Evolutionary conservation across 768 basidiomycete genomes (phyloP), one percentile per base, ranked within the genome.

Genomic region (Russula earlei): DNA sequence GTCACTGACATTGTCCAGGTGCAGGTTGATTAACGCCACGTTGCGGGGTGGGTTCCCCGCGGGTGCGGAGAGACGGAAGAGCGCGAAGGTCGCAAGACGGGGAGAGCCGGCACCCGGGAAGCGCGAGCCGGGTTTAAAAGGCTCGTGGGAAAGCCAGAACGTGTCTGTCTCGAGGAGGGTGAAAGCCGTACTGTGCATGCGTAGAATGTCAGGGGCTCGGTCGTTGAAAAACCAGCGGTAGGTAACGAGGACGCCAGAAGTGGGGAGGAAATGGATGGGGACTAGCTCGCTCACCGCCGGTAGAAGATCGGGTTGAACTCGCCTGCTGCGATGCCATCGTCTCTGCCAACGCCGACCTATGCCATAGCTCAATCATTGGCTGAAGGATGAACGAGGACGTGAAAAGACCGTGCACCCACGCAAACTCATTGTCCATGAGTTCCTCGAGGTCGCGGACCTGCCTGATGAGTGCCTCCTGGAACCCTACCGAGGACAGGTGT

Each of bases 231-330:
- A 20, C 14, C 29, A 10, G 27, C 12, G 12, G 12, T 36, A 36
- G 34, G 10, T 5, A 10, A 31, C 1, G 29, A 36, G 34, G 10
- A 14, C 10, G 34, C 12, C 11, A 36, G 14, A 17, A 48, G 31
- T 5, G 47, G 17, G 37, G 46, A 43, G 29, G 33, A 3, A 38
- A 25, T 10, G 55, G 42, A 31, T 15, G 25, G 22, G 11, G 9
- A 45, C 25, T 27, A 15, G 12, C 31, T 29, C 22, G 74, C 74
- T 70, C 33, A 57, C 56, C 38, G 75, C 57, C 79, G 76, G 69
- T 73, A 85, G 65, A 83, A 84, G 56, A 84, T 77, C 0, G 83
- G 80, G 61, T 74, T 75, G 65, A 80, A 83, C 65, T 85, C 83
- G 31, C 83, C 83, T 1, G 71, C 73, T 15, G 68, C 55, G 8